Evolutionary conservation across 768 basidiomycete genomes (phyloP).

Genomic region (Tylopilus plumbeoviolaceoides): DNA sequence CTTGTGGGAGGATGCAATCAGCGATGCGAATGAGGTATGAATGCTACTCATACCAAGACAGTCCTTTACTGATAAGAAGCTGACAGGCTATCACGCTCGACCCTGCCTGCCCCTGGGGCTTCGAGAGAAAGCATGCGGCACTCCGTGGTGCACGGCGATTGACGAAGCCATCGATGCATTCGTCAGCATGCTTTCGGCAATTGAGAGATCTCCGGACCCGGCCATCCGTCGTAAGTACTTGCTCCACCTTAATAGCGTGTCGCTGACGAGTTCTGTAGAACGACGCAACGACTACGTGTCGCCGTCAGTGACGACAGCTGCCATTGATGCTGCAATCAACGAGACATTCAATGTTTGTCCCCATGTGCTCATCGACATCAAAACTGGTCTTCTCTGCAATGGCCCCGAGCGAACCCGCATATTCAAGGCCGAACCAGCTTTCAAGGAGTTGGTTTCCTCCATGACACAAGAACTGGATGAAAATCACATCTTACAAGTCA

Average conservation of each 20-base stretch:
- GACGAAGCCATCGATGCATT: neutral
- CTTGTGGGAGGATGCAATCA: conserved; percentile 15
- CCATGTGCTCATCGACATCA: neutral
- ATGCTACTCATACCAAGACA: neutral
- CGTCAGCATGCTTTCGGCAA: neutral
- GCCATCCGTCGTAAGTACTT: neutral
- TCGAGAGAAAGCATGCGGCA: neutral
- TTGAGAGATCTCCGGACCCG: neutral
- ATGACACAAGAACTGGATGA: neutral
- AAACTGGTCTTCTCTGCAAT: neutral
- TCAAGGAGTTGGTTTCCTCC: neutral
- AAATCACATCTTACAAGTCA: neutral
- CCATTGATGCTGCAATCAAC: neutral
- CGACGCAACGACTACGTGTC: conserved; percentile 1
- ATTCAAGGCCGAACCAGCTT: neutral
- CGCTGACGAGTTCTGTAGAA: neutral
- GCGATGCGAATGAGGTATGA: conserved; percentile 13
- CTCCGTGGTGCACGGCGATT: neutral
- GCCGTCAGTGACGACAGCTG: neutral
- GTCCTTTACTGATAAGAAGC: neutral
- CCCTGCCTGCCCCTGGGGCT: neutral
- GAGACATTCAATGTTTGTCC: neutral
- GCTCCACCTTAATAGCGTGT: too few species aligned
- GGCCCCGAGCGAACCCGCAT: neutral
- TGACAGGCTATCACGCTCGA: neutral